These are phyloP conservation scores for Leptographium procerum DNA, from an alignment of 2,329 filamentous ascomycete species.

Conservation along the genomic window DNA sequence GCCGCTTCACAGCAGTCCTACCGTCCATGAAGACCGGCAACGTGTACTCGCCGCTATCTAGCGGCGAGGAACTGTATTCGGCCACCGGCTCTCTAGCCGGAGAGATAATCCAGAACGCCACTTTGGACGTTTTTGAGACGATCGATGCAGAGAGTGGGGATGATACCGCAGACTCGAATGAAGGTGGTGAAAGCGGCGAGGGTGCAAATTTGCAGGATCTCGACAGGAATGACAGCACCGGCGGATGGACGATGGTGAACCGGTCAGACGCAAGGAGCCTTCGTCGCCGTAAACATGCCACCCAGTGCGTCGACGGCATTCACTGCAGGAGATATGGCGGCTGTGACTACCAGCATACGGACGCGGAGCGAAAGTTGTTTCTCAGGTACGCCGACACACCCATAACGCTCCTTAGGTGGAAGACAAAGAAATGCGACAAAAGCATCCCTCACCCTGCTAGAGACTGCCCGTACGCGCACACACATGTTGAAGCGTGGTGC, in stretches of 20 bases:
- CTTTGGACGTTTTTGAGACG: too few relatives aligned
- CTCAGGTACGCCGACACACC: neutral
- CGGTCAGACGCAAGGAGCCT: neutral
- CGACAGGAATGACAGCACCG: neutral
- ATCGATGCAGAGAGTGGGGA: too few relatives aligned
- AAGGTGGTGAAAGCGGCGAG: too few relatives aligned
- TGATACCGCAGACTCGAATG: too few relatives aligned
- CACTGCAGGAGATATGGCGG: conserved; percentile 4
- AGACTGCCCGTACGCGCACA: neutral
- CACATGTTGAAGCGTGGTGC: neutral
- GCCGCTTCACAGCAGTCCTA: neutral
- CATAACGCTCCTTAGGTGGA: neutral
- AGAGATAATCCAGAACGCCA: too few relatives aligned
- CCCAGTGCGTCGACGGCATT: neutral
- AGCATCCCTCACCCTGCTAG: neutral
- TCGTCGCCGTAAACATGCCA: neutral
- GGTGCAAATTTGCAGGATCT: too few relatives aligned
- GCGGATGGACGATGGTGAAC: neutral
- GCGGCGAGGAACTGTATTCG: too few relatives aligned
- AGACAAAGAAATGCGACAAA: neutral
- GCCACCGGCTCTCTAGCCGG: too few relatives aligned
- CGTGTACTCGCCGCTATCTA: neutral
- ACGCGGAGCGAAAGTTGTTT: conserved; percentile 3
- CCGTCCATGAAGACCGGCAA: neutral
- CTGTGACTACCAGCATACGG: conserved; percentile 3